A percentile compares a stretch with the other conserved stretches of the same genome.
Conservation (phyloP, 164 flowering plant species). For the Amborella trichopoda region DNA sequence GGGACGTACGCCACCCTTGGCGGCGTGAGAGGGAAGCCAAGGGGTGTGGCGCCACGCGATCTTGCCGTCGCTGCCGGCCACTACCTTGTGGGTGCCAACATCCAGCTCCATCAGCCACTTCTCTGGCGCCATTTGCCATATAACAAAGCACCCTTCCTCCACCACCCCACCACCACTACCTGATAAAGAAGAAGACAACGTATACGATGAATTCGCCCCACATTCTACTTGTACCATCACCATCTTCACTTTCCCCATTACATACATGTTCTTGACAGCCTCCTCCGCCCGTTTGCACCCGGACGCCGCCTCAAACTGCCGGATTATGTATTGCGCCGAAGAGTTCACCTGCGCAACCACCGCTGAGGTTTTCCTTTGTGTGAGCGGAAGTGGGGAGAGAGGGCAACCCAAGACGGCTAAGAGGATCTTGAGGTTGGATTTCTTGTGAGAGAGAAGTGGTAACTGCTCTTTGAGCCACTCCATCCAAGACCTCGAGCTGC, state of each 20-base stretch:
- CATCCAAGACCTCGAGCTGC: slow-evolving; percentile 32
- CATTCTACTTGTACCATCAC: slow-evolving; percentile 41
- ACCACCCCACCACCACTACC: slow-evolving; percentile 11
- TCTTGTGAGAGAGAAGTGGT: slow-evolving; percentile 39
- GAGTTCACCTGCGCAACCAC: slow-evolving; percentile 41
- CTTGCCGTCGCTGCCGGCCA: slow-evolving; percentile 74
- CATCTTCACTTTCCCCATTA: slow-evolving; percentile 66
- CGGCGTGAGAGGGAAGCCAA: slow-evolving; percentile 69
- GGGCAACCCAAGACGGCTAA: slow-evolving; percentile 75
- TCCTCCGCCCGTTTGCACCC: slow-evolving; percentile 54
- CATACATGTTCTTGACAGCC: slow-evolving; percentile 45
- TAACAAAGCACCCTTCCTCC: slow-evolving; percentile 63
- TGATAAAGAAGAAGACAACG: no score
- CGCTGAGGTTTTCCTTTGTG: slow-evolving; percentile 22
- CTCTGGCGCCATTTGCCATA: slow-evolving; percentile 82
- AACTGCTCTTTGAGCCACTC: slow-evolving; percentile 52
- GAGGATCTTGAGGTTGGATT: slow-evolving; percentile 55
- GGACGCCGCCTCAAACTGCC: slow-evolving; percentile 68
- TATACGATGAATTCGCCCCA: no score
- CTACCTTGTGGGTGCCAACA: slow-evolving; percentile 49
- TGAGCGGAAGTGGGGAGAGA: slow-evolving; percentile 48
- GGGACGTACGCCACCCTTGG: slow-evolving; percentile 74
- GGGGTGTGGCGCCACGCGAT: slow-evolving; percentile 90
- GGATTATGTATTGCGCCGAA: slow-evolving; percentile 53
- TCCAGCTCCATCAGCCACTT: slow-evolving; percentile 77